Evolutionary conservation across 805 yeast genomes (phyloP), one percentile per base, ranked within the genome.

Genomic region (Saccharomycopsis schoenii): DNA sequence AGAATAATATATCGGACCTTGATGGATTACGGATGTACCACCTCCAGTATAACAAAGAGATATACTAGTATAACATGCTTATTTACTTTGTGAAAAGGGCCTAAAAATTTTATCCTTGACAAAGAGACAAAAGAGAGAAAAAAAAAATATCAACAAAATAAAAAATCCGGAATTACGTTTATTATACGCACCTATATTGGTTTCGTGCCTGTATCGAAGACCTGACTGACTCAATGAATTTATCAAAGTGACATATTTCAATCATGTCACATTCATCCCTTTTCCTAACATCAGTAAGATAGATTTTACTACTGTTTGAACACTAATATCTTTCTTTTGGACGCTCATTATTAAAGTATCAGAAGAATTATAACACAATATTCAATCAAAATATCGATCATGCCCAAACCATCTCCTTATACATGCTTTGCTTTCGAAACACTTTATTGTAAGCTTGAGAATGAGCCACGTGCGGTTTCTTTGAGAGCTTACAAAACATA

Each of bases 361-460:
- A 29, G 34, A 3, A 29, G 6, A 29, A 29, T 29, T 4, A 29
- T 6, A 29, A 29, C 34, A 29, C 6, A 29, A 29, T 6, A 29
- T 29, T 29, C 34, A 29, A 29, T 6, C 6, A 29, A 3, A 29
- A 29, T 39, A 47, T 10, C 14, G 15, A 24, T 10, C n/a, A 47
- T 47, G 52, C 52, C 52, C 11, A 25, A 55, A 15, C 59, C 57
- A 19, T 59, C 71, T 60, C 69, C 77, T 1, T 74, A 73, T 56
- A 74, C 79, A 2, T 76, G 76, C 0, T 68, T 66, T 36, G 80
- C 80, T 1, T 77, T 77, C 65, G 80, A 77, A 61, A 66, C 72
- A 0, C 64, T 77, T 12, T 70, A 68, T 52, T 63, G 74, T 39
- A 66, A 67, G 17, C 65, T 77, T 14, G 62, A 62, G 19, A 65